phyloP scores from a whole-genome alignment of 768 basidiomycete genomes.

The Agaricus bisporus region DNA sequence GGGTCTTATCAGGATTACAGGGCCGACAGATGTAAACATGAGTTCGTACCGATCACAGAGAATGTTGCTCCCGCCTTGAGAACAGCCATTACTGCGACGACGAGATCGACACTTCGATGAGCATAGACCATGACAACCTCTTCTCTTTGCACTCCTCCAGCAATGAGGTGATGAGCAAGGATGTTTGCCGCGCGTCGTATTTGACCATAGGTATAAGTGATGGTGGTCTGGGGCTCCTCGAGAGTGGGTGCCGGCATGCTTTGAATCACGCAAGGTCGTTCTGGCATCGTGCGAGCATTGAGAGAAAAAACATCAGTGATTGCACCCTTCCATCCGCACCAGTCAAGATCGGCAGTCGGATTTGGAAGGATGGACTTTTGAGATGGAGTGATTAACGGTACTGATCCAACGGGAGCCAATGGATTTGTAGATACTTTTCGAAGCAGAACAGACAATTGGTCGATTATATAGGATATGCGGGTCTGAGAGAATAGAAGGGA shows the following conservation, averaged over 20 bases:
- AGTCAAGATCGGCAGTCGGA: constrained; percentile 84
- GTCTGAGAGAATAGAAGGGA: constrained; percentile 82
- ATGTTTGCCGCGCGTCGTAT: constrained; percentile 86
- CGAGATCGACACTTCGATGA: constrained; percentile 91
- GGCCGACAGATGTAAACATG: not conserved
- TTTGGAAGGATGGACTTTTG: constrained; percentile 73
- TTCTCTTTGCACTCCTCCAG: constrained; percentile 81
- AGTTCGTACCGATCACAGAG: constrained; percentile 83
- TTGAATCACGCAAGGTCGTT: constrained; percentile 87
- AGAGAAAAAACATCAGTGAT: constrained; percentile 92
- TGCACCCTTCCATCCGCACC: constrained; percentile 97
- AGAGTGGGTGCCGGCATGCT: constrained; percentile 41
- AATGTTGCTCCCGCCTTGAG: constrained; percentile 95
- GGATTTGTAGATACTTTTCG: constrained; percentile 67
- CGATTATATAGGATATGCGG: constrained; percentile 73
- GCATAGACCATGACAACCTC: constrained; percentile 99
- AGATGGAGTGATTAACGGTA: constrained; percentile 69
- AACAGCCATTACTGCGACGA: constrained; percentile 94
- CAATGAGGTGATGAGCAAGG: constrained; percentile 83
- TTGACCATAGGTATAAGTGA: constrained; percentile 69
- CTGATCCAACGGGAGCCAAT: constrained; percentile 63
- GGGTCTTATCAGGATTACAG: constrained; percentile 4
- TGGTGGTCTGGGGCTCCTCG: constrained; percentile 41
- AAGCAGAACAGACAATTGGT: constrained; percentile 79
- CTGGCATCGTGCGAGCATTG: constrained; percentile 77